These are phyloP conservation scores for Exophiala calicioides DNA, from an alignment of 2,329 filamentous ascomycete species.

Conservation along the genomic window DNA sequence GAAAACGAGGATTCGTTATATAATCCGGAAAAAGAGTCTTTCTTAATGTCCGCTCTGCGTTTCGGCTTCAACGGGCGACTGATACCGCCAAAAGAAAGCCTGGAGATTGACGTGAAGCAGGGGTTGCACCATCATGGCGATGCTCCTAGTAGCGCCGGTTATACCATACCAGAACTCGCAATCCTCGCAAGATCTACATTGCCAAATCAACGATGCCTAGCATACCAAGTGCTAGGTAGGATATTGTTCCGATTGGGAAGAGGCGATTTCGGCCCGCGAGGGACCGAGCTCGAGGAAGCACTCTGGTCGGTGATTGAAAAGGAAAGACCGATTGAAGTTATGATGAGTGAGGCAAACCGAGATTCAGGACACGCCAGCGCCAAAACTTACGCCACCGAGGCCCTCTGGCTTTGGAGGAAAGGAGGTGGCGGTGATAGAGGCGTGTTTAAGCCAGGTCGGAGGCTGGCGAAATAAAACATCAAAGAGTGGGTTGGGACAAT, in stretches of 20 bases:
- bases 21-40: conserved; percentile 70
- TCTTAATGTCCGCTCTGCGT: conserved; percentile 68
- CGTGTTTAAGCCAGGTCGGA: conserved; percentile 39
- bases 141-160: conserved; percentile 89
- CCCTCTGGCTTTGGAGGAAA: conserved; percentile 79
- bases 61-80: conserved; percentile 86
- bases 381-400: conserved; percentile 81
- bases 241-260: conserved; percentile 79
- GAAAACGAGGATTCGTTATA: conserved; percentile 73
- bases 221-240: conserved; percentile 86
- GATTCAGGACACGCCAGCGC: conserved; percentile 75
- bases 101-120: conserved; percentile 71
- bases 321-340: conserved; percentile 72
- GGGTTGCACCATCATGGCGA: conserved; percentile 93
- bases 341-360: conserved; percentile 72
- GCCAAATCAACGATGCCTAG: conserved; percentile 83
- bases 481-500: background rate
- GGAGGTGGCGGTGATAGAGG: conserved; percentile 55
- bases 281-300: conserved; percentile 68
- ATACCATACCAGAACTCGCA: conserved; percentile 85
- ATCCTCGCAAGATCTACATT: conserved; percentile 78
- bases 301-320: conserved; percentile 81
- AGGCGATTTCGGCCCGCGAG: conserved; percentile 66
- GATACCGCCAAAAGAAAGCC: conserved; percentile 72
- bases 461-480: conserved; percentile 18